phyloP scores from a whole-genome alignment of 2,329 filamentous ascomycete genomes.

The Alternaria alternata region DNA sequence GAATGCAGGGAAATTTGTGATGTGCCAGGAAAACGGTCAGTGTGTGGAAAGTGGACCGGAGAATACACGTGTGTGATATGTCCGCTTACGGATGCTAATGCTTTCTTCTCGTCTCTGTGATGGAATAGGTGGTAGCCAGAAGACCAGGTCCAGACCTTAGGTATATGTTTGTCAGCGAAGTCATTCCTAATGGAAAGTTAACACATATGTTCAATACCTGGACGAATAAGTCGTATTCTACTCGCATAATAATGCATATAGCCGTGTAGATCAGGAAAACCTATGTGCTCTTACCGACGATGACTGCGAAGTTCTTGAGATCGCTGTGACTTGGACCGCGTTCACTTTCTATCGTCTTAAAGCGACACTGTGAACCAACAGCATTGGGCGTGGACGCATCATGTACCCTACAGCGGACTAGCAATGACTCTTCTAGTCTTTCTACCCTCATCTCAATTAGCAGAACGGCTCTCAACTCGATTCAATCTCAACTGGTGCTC shows the following conservation, averaged over 20 bases:
- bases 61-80: neutral
- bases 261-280: neutral
- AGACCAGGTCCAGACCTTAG: neutral
- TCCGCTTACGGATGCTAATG: neutral
- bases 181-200: neutral
- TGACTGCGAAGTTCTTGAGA: neutral
- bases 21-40: neutral
- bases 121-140: neutral
- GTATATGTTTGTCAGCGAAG: neutral
- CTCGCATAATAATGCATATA: neutral
- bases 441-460: too few relatives aligned
- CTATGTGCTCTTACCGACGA: neutral
- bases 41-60: neutral
- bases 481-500: neutral
- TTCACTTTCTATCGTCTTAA: neutral
- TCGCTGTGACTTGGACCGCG: neutral
- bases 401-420: fast-evolving
- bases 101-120: neutral
- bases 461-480: neutral
- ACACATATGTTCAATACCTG: fast-evolving
- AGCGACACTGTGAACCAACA: neutral
- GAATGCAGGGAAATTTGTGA: neutral
- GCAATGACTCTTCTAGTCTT: neutral
- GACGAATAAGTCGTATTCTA: neutral
- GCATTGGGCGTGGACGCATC: too few relatives aligned